Conservation (phyloP, 2,329 filamentous ascomycete genomes). For the Apiospora arundinis region DNA sequence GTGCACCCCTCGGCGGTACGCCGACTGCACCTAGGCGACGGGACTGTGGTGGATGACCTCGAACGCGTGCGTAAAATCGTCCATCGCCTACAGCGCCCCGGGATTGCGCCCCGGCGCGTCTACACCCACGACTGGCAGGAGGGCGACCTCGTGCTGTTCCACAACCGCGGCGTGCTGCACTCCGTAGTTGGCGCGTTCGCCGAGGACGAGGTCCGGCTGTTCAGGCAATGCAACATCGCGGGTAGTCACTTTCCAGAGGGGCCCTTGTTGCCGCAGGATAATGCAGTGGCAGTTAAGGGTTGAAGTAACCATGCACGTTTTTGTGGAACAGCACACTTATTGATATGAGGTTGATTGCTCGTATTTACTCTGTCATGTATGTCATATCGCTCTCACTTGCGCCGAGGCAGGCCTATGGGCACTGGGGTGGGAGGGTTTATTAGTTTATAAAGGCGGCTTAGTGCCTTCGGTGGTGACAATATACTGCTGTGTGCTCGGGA, state of each 20-base stretch:
- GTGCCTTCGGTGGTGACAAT: not conserved
- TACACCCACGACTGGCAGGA: conserved; percentile 81
- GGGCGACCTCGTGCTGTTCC: conserved; percentile 78
- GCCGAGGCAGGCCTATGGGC: not conserved
- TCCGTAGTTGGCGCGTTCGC: conserved; percentile 77
- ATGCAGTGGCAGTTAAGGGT: not conserved
- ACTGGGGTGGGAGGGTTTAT: not conserved
- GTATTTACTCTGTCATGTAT: not conserved
- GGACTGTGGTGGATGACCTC: conserved; percentile 73
- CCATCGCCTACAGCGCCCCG: conserved; percentile 72
- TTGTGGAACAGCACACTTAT: not conserved
- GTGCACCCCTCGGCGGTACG: conserved; percentile 76
- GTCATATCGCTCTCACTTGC: not conserved
- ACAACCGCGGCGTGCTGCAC: conserved; percentile 78
- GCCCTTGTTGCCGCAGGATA: conserved; percentile 36
- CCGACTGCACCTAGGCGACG: conserved; percentile 70
- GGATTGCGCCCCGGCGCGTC: conserved; percentile 70
- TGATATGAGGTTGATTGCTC: not conserved
- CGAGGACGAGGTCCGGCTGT: conserved; percentile 75
- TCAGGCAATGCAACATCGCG: conserved; percentile 82
- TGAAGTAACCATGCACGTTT: not conserved
- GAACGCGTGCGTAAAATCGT: conserved; percentile 70
- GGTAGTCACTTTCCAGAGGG: conserved; percentile 63
- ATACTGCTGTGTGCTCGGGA: too few species aligned
- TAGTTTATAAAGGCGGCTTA: not conserved